A percentile compares a stretch with the other conserved stretches of the same genome.
These are phyloP conservation scores for Taphrina communis DNA, from an alignment of 1,139 yeast species.

Conservation along the genomic window DNA sequence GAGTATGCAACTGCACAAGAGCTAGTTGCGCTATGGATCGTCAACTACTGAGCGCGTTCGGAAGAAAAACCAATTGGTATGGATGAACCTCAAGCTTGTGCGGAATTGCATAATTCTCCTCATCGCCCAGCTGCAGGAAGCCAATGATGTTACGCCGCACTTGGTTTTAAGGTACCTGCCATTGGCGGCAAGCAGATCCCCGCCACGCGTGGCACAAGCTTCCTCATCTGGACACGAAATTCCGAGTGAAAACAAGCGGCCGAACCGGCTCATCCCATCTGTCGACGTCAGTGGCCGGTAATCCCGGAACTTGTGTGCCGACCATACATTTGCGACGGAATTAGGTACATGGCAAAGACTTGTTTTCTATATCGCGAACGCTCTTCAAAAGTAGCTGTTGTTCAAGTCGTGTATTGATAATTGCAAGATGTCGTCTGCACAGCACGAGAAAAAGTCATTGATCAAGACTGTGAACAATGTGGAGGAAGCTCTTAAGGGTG, in stretches of 20 bases:
- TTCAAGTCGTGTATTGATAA: background rate
- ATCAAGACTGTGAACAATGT: slow-evolving; percentile 23
- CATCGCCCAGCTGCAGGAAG: background rate
- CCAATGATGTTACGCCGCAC: slow-evolving; percentile 3
- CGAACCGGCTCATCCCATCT: slow-evolving; percentile 1
- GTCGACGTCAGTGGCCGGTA: slow-evolving; percentile 5
- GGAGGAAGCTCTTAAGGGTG: slow-evolving; percentile 16
- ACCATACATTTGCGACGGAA: too few relatives aligned
- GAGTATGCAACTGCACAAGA: too few relatives aligned
- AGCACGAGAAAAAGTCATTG: slow-evolving; percentile 20
- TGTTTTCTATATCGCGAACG: too few relatives aligned
- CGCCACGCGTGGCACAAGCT: background rate
- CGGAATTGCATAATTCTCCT: slow-evolving; percentile 10
- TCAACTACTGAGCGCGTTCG: too few relatives aligned
- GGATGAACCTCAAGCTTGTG: background rate
- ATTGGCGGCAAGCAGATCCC: background rate
- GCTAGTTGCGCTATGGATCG: too few relatives aligned
- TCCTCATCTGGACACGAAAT: too few relatives aligned
- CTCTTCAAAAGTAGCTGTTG: too few relatives aligned
- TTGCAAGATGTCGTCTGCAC: slow-evolving; percentile 6
- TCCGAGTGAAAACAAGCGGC: background rate
- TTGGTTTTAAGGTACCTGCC: background rate
- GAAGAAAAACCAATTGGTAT: too few relatives aligned
- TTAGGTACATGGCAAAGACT: too few relatives aligned
- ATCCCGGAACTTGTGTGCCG: background rate